A percentile compares a stretch with the other conserved stretches of the same genome.
phyloP scores from a whole-genome alignment of 2,329 filamentous ascomycete species.

The Botrytis fragariae region DNA sequence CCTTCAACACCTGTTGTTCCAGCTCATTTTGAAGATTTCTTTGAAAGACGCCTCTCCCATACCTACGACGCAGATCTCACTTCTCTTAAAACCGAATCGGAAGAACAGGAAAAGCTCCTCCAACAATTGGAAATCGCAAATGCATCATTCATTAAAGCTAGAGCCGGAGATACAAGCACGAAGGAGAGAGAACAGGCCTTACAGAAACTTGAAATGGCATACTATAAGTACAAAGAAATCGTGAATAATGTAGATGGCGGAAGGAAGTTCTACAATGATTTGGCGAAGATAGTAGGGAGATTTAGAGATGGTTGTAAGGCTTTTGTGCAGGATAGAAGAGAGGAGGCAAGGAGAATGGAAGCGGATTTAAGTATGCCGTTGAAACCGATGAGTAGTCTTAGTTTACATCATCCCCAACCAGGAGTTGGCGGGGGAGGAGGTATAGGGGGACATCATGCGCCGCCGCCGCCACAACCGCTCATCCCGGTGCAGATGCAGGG shows the following conservation, averaged over 20 bases:
- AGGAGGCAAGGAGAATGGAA: constrained; percentile 77
- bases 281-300: constrained; percentile 79
- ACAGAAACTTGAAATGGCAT: constrained; percentile 85
- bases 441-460: constrained; percentile 19
- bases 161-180: constrained; percentile 55
- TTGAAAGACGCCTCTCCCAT: constrained; percentile 71
- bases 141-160: constrained; percentile 70
- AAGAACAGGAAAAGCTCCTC: constrained; percentile 72
- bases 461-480: constrained; percentile 36
- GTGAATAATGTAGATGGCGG: constrained; percentile 87
- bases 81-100: constrained; percentile 65
- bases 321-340: constrained; percentile 77
- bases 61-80: constrained; percentile 78
- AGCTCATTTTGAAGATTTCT: constrained; percentile 88
- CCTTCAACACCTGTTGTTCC: constrained; percentile 81
- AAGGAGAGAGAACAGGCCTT: constrained; percentile 81
- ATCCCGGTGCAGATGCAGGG: constrained; percentile 24
- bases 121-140: constrained; percentile 72
- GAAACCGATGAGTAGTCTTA: constrained; percentile 10
- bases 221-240: constrained; percentile 95
- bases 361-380: constrained; percentile 33
- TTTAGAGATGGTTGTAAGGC: constrained; percentile 78
- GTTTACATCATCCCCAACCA: constrained; percentile 32
- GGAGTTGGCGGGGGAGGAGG: constrained; percentile 16
- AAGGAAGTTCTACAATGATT: constrained; percentile 94